phyloP scores from a whole-genome alignment of 2,329 filamentous ascomycete genomes.

The Fusarium redolens region DNA sequence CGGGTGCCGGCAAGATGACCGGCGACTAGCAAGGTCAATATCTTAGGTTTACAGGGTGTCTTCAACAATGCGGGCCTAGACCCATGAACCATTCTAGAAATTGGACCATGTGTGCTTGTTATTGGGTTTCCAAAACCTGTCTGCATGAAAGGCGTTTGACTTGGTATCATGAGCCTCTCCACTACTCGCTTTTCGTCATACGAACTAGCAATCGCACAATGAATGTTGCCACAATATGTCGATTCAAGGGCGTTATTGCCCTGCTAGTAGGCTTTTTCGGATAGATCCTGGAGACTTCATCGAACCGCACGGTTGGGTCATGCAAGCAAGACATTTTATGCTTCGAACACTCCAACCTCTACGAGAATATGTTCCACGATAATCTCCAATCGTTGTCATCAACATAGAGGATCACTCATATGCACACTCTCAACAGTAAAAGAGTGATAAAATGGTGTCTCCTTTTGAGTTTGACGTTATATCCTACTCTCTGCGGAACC shows the following conservation, averaged over 20 bases:
- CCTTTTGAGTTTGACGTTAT: neutral
- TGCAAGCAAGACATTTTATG: neutral
- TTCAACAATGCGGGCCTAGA: neutral
- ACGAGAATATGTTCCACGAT: neutral
- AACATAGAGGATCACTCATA: neutral
- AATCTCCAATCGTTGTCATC: no score
- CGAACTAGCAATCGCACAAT: neutral
- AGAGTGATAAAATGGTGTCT: neutral
- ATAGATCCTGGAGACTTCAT: neutral
- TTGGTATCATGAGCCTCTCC: neutral
- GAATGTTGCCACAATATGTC: neutral
- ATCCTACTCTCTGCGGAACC: neutral
- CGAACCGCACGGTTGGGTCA: neutral
- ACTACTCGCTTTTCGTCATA: neutral
- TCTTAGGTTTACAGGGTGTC: neutral
- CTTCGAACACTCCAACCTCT: neutral
- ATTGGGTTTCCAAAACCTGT: neutral
- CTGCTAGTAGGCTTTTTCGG: neutral
- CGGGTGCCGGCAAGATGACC: neutral
- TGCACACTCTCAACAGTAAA: rapidly evolving
- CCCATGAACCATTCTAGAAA: neutral
- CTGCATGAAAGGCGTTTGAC: neutral
- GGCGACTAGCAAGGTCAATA: neutral
- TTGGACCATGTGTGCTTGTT: neutral
- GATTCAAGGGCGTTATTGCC: neutral